Evolutionary conservation across 208 protist genomes (phyloP), one percentile per base, ranked within the genome.

Genomic region (Trypanosoma melophagium): DNA sequence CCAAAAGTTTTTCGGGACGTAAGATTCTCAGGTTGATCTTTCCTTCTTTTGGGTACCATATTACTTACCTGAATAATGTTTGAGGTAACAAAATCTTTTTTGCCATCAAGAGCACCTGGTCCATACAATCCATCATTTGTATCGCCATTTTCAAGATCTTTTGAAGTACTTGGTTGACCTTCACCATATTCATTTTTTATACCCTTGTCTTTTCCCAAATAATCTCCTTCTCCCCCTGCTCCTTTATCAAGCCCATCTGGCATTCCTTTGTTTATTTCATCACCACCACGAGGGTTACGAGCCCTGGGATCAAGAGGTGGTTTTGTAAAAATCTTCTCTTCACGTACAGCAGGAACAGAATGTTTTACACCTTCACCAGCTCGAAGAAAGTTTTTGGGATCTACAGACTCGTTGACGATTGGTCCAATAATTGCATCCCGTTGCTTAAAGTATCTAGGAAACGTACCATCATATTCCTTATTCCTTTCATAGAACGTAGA

Each of bases 21-120:
- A 7, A 84, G 74, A 13, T 80, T 51, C 44, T 83, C 71, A 13
- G 79, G 78, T 64, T 94, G 78, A 51, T 89, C 64, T 51, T 90
- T 84, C 13, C 77, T 52, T 22, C 84, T 66, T 59, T 93, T 94
- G 0, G 94, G 83, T 13, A 92, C 87, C 84, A 96, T 93, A 52
- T 92, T 90, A 70, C 90, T 96, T 16, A 89, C 77, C 35, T 97
- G 91, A 25, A 98, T 93, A 63, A 97, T 96, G 55, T 98, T 98
- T 19, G 89, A 93, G 1, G 78, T 84, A 25, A 98, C 83, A 81
- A 96, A 98, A 60, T 98, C 77, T 65, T 97, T 97, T 53, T 87
- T 63, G 1, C 75, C 71, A 5, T 66, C 67, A 28, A 85, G 67
- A 7, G 22, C 21, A 28, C 49, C 57, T 28, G 35, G n/a, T 57